These are phyloP conservation scores for Tetrahymena elliotti DNA, from an alignment of 73 alveolate genomes.

Conservation along the genomic window DNA sequence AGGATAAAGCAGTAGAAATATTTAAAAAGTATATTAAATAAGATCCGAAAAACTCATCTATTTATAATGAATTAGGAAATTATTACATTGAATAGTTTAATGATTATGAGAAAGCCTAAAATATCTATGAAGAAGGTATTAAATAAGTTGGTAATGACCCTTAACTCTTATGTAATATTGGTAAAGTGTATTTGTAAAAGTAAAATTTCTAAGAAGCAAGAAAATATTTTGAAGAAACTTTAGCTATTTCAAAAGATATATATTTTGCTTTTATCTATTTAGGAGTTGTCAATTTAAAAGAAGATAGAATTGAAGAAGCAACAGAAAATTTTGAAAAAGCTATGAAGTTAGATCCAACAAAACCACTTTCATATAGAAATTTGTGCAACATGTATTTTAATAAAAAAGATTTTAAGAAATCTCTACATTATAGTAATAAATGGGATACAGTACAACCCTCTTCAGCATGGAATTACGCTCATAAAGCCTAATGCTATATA, in stretches of 20 bases:
- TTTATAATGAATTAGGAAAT: not conserved
- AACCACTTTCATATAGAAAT: not conserved
- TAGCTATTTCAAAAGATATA: not conserved
- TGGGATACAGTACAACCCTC: not conserved
- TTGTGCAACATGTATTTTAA: not conserved
- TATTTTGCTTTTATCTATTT: not conserved
- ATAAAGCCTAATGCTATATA: not conserved
- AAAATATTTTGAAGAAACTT: not conserved
- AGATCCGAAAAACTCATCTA: not conserved
- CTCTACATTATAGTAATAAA: not conserved
- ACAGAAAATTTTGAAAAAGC: not conserved
- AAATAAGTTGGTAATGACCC: not conserved
- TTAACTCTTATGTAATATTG: not conserved
- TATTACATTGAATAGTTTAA: not conserved
- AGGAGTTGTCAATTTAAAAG: not conserved
- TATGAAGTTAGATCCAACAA: not conserved
- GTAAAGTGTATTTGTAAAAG: not conserved
- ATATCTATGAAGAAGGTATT: not conserved
- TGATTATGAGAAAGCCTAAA: not conserved
- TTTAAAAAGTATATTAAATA: not conserved
- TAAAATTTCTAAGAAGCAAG: not conserved
- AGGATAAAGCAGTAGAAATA: not conserved
- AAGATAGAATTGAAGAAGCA: not conserved
- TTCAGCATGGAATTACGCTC: not conserved
- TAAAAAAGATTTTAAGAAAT: not conserved